phyloP scores from a whole-genome alignment of 2,329 filamentous ascomycete genomes.

The Teratosphaeriaceae sp. region DNA sequence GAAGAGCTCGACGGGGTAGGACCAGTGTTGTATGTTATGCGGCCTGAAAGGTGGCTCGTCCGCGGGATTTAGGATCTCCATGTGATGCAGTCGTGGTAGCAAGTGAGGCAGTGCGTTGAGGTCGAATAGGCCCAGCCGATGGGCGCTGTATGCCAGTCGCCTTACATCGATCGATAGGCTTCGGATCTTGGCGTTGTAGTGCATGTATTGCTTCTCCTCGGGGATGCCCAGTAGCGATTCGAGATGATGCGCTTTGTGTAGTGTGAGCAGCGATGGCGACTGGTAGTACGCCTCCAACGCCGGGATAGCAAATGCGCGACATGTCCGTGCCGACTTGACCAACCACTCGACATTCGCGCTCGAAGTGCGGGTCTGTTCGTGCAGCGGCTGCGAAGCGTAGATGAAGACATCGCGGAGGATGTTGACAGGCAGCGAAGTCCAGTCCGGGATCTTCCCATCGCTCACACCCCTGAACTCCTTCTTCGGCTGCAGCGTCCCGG shows the following conservation, averaged over 20 bases:
- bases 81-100: slow-evolving; percentile 58
- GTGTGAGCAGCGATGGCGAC: slow-evolving; percentile 24
- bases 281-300: slow-evolving; percentile 33
- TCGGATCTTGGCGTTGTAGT: slow-evolving; percentile 67
- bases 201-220: slow-evolving; percentile 31
- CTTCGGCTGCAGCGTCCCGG: slow-evolving; percentile 3
- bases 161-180: slow-evolving; percentile 63
- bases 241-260: slow-evolving; percentile 25
- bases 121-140: slow-evolving; percentile 48
- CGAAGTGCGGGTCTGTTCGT: slow-evolving; percentile 15
- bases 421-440: slow-evolving; percentile 27
- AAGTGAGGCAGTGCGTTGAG: slow-evolving; percentile 53
- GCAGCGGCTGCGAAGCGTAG: slow-evolving; percentile 24
- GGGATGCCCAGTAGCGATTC: slow-evolving; percentile 23
- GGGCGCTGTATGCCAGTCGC: slow-evolving; percentile 49
- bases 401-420: slow-evolving; percentile 30
- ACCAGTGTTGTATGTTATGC: slow-evolving; percentile 52
- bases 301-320: slow-evolving; percentile 28
- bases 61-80: slow-evolving; percentile 61
- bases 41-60: slow-evolving; percentile 64
- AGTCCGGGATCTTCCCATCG: slow-evolving; percentile 28
- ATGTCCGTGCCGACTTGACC: slow-evolving; percentile 25
- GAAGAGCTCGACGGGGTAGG: slow-evolving; percentile 62
- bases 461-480: slow-evolving; percentile 25
- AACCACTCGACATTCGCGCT: slow-evolving; percentile 27